phyloP scores from a whole-genome alignment of 352 stramenopile species.

The Phytopythium montanum region DNA sequence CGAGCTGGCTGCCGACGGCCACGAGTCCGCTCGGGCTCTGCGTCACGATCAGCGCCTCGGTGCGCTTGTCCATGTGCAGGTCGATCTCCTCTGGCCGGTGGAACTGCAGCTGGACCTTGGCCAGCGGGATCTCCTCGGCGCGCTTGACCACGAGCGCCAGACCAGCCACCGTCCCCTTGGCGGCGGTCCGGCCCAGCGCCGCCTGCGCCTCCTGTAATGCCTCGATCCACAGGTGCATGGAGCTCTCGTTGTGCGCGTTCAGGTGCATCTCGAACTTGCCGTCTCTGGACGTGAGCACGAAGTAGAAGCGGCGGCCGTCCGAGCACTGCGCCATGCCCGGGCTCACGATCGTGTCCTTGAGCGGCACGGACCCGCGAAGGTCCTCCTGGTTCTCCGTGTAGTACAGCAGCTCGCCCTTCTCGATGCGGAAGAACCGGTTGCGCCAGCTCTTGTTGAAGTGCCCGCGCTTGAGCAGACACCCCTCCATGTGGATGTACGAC shows the following conservation, averaged over 20 bases:
- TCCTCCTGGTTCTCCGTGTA: conserved; percentile 81
- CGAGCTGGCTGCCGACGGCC: conserved; percentile 68
- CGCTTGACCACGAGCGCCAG: conserved; percentile 72
- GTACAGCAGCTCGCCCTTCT: conserved; percentile 75
- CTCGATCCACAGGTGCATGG: conserved; percentile 88
- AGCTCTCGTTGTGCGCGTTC: conserved; percentile 73
- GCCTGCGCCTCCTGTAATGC: conserved; percentile 75
- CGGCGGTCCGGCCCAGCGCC: conserved; percentile 40
- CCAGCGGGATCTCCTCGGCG: conserved; percentile 74
- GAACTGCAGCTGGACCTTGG: conserved; percentile 60
- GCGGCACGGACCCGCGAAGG: conserved; percentile 60
- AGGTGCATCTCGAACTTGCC: conserved; percentile 85
- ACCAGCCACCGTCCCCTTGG: conserved; percentile 53
- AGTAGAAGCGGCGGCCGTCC: conserved; percentile 82
- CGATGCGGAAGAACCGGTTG: conserved; percentile 86
- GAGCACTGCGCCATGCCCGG: conserved; percentile 78
- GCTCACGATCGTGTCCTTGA: conserved; percentile 82
- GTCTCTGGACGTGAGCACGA: conserved; percentile 78
- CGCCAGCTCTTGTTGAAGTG: conserved; percentile 89
- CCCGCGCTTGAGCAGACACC: conserved; percentile 74
- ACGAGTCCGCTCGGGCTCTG: conserved; percentile 44
- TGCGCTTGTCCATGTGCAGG: conserved; percentile 71
- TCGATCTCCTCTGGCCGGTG: conserved; percentile 55
- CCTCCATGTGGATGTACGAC: conserved; percentile 87
- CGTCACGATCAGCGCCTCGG: conserved; percentile 70